phyloP scores from a whole-genome alignment of 768 basidiomycete species.

The Lactifluus piperatus region DNA sequence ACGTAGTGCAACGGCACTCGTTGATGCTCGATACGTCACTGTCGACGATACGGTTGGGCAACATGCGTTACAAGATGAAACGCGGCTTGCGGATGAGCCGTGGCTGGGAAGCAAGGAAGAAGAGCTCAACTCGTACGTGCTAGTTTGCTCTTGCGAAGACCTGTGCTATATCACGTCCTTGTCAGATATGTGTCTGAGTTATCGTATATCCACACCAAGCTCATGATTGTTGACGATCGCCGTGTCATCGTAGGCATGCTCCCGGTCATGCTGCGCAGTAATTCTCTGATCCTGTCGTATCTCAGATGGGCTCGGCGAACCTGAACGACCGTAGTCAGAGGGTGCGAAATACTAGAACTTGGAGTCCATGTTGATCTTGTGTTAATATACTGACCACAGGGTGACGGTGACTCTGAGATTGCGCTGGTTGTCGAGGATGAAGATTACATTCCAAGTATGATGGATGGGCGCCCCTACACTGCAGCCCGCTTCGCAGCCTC shows the following conservation, averaged over 20 bases:
- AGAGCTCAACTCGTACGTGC: conserved; percentile 67
- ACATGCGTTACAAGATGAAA: conserved; percentile 61
- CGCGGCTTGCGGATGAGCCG: conserved; percentile 57
- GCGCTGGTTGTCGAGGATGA: conserved; percentile 86
- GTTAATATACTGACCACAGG: conserved; percentile 33
- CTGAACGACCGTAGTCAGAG: conserved; percentile 82
- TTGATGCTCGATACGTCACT: conserved; percentile 45
- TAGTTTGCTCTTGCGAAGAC: background rate
- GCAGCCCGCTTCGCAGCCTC: conserved; percentile 78
- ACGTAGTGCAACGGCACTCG: conserved; percentile 38
- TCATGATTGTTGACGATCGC: conserved; percentile 93
- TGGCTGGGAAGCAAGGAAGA: conserved; percentile 84
- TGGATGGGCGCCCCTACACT: conserved; percentile 69
- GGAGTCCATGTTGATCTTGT: background rate
- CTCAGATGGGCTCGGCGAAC: conserved; percentile 91
- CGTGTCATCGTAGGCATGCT: conserved; percentile 65
- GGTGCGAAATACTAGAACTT: conserved; percentile 28
- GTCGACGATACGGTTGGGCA: conserved; percentile 76
- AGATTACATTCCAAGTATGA: conserved; percentile 62
- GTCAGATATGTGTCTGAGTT: conserved; percentile 73
- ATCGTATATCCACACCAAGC: conserved; percentile 77
- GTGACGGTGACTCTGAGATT: conserved; percentile 93
- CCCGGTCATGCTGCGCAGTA: background rate
- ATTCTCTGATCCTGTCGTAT: background rate
- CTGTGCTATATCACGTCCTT: conserved; percentile 21